phyloP scores from a whole-genome alignment of 169 alveolate genomes.

The Plasmodium vivax region DNA sequence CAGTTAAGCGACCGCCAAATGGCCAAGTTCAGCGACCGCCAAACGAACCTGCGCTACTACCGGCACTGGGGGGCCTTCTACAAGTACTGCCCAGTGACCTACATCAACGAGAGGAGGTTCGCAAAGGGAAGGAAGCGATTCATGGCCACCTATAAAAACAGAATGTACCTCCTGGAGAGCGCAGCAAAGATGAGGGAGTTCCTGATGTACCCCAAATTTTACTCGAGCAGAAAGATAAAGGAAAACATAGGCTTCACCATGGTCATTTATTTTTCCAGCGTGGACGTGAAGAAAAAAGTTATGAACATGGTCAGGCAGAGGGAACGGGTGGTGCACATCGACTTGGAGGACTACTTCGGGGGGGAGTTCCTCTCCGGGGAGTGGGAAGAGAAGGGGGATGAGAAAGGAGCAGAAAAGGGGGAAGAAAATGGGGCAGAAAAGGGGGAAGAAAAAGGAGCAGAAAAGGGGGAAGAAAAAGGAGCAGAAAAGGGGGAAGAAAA shows the following conservation, averaged over 20 bases:
- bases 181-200: slow-evolving; percentile 39
- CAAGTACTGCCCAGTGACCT: slow-evolving; percentile 64
- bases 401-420: neutral
- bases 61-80: slow-evolving; percentile 38
- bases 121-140: slow-evolving; percentile 24
- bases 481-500: too few species aligned
- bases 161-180: slow-evolving; percentile 24
- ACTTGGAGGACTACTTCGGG: slow-evolving; percentile 24
- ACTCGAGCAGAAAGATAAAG: slow-evolving; percentile 47
- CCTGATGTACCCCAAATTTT: slow-evolving; percentile 46
- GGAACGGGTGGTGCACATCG: slow-evolving; percentile 41
- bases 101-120: slow-evolving; percentile 37
- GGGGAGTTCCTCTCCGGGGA: neutral
- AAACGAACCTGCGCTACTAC: slow-evolving; percentile 7
- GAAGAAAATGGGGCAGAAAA: neutral
- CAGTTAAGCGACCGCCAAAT: neutral
- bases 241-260: slow-evolving; percentile 11
- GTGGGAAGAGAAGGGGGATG: neutral
- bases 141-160: slow-evolving; percentile 27
- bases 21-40: neutral
- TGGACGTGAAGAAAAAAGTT: slow-evolving; percentile 16
- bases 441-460: neutral
- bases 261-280: slow-evolving; percentile 49
- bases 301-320: neutral
- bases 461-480: neutral